Evolutionary conservation across 768 basidiomycete genomes (phyloP), one percentile per base, ranked within the genome.

Genomic region (Pisolithus microcarpus): DNA sequence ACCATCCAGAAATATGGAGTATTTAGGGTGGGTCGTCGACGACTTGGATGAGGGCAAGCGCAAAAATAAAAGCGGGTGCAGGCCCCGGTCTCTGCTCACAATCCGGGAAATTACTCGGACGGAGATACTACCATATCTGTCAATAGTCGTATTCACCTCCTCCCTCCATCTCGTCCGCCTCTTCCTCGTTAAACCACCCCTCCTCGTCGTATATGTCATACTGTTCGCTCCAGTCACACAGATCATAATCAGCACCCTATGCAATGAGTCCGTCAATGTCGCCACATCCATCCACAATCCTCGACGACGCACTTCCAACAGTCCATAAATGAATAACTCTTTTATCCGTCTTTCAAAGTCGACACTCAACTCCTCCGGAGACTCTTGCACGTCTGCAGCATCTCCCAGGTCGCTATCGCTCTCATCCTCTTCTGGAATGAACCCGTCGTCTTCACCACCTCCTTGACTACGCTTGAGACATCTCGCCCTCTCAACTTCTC

Each of bases 301-400:
- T 26, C 30, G 16, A 8, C 15, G 7, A 38, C 28, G 67, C 67
- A 81, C 88, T 65, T 87, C 83, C 10, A 91, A 70, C 51, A 82
- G 63, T 5, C 88, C 88, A 56, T 89, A 87, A 21, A 91, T 85
- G 56, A 89, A 84, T 10, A 74, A 70, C 62, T 90, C 87, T 46
- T 69, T 75, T n/a, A 91, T 65, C 26, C 72, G 66, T 38, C 85
- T 71, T 59, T 82, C 77, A 64, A 90, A 89, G 7, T 61, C 59
- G 21, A 58, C 64, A 57, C 70, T 75, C 5, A 66, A 65, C 50
- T 85, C 81, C 39, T 77, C 77, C 5, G 73, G 68, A 9, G 72
- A 73, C 46, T 81, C 80, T 45, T 63, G 59, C 39, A 70, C 75
- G 45, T 68, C 63, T 2, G 56, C 51, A 3, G 57, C 26, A 37